These are phyloP conservation scores for Cavenderia fasciculata DNA, from an alignment of 78 protist species.

Conservation along the genomic window DNA sequence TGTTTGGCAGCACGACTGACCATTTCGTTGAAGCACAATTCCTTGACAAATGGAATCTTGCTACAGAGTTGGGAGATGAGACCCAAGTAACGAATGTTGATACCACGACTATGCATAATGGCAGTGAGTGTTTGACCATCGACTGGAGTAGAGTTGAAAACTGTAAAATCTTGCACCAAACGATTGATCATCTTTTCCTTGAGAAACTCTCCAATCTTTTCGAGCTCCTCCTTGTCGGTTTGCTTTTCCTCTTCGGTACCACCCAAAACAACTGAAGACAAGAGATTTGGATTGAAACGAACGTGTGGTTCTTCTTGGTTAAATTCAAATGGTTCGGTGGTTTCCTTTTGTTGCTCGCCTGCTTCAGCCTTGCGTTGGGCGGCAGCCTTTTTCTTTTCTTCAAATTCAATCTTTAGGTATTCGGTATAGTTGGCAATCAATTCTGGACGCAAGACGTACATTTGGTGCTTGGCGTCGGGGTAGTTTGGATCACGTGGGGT, in stretches of 20 bases:
- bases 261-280: background rate
- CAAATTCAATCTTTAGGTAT: slow-evolving; percentile 9
- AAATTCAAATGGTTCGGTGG: background rate
- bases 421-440: slow-evolving; percentile 65
- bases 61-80: slow-evolving; percentile 15
- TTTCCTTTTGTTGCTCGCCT: background rate
- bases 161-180: slow-evolving; percentile 66
- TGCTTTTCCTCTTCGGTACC: slow-evolving; percentile 28
- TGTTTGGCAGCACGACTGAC: slow-evolving; percentile 73
- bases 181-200: slow-evolving; percentile 46
- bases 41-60: slow-evolving; percentile 45
- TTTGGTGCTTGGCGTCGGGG: background rate
- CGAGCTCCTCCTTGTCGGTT: slow-evolving; percentile 21
- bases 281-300: slow-evolving; percentile 74
- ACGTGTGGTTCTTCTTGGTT: slow-evolving; percentile 2
- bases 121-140: slow-evolving; percentile 82
- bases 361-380: background rate
- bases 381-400: background rate
- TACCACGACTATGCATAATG: slow-evolving; percentile 78
- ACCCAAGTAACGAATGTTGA: slow-evolving; percentile 85
- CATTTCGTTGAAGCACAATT: slow-evolving; percentile 82
- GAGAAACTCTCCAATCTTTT: slow-evolving; percentile 34
- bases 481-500: slow-evolving; percentile 87
- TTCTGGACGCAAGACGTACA: slow-evolving; percentile 78
- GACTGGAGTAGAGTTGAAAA: slow-evolving; percentile 53